Evolutionary conservation across 2,329 filamentous ascomycete genomes (phyloP), one percentile per base, ranked within the genome.

Genomic region (Aspergillus sp.): DNA sequence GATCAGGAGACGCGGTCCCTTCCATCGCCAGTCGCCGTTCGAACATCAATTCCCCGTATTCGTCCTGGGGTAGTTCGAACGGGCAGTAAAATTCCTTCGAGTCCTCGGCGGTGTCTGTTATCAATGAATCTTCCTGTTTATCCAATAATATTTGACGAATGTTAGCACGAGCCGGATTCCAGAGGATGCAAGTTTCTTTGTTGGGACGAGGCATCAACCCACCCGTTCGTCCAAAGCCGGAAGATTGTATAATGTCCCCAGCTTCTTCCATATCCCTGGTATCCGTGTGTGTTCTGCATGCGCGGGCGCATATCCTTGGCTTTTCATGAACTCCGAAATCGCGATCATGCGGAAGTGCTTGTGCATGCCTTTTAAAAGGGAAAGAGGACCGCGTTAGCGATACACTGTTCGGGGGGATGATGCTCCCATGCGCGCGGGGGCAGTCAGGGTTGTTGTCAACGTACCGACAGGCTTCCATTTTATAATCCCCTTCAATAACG

Each of bases 301-400:
- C 81, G 66, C 86, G 68, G 70, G 89, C 83, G 54, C 89, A 85
- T 75, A 92, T 84, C 92, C 92, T 75, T 93, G 90, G 67, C 90
- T 91, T 66, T 89, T 87, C 62, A 96, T 80, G 68, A 91, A 86
- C 67, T 93, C 88, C 48, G 89, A 89, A 60, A 97, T 91, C 8
- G 91, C 88, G 64, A 96, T 87, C 84, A 97, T 93, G 62, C 91
- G 89, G 73, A 96, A 96, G 76, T 96, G 92, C 74, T 94, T 96
- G 80, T 96, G 92, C 83, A 96, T 90, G 62, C 92, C 91, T 67
- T 61, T 19, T 19, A 19, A 19, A 2, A 19, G 17, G 17, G 11
- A 62, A 59, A 59, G 62, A 59, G 48, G 36, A 42, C 15, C 52
- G 17, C 25, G 21, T 65, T 36, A 59, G 61, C 42, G 32, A 52